Conservation (phyloP, 768 basidiomycete genomes). For the Trametes villosa region DNA sequence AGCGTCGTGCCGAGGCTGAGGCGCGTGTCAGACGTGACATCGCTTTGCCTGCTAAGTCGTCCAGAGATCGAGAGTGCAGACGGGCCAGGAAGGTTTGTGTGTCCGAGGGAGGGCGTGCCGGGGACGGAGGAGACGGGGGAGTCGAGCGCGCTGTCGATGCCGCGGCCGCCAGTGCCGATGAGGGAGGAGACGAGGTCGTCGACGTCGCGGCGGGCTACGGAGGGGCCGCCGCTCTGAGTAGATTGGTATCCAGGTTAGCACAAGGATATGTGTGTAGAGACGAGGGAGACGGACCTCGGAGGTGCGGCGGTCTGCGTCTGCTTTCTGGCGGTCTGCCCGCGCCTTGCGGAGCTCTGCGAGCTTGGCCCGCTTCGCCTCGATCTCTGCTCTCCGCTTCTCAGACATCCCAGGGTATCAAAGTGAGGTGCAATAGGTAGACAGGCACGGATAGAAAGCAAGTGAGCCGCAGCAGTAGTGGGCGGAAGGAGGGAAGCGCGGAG, state of each 20-base stretch:
- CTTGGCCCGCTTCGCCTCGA: slow-evolving; percentile 88
- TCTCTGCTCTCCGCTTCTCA: slow-evolving; percentile 77
- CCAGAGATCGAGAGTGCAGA: slow-evolving; percentile 54
- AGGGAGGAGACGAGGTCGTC: slow-evolving; percentile 70
- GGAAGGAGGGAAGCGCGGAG: background rate
- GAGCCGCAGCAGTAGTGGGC: background rate
- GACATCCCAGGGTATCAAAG: slow-evolving; percentile 48
- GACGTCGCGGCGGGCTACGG: slow-evolving; percentile 58
- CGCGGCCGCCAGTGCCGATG: slow-evolving; percentile 50
- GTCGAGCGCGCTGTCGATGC: slow-evolving; percentile 65
- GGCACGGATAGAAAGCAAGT: background rate
- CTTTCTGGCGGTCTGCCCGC: slow-evolving; percentile 68
- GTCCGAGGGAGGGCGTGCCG: slow-evolving; percentile 62
- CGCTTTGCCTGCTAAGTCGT: slow-evolving; percentile 72
- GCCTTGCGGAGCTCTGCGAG: slow-evolving; percentile 84
- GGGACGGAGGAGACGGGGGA: slow-evolving; percentile 77
- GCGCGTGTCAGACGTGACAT: slow-evolving; percentile 53
- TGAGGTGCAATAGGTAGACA: background rate
- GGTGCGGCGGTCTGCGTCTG: slow-evolving; percentile 46
- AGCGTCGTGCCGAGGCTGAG: slow-evolving; percentile 49
- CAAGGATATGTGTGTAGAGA: background rate
- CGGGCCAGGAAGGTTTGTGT: slow-evolving; percentile 40
- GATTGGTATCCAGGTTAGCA: background rate
- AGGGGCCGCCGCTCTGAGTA: slow-evolving; percentile 43
- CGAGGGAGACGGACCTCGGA: slow-evolving; percentile 16